Conservation (phyloP, 2,329 filamentous ascomycete species). For the Fusarium irregulare region DNA sequence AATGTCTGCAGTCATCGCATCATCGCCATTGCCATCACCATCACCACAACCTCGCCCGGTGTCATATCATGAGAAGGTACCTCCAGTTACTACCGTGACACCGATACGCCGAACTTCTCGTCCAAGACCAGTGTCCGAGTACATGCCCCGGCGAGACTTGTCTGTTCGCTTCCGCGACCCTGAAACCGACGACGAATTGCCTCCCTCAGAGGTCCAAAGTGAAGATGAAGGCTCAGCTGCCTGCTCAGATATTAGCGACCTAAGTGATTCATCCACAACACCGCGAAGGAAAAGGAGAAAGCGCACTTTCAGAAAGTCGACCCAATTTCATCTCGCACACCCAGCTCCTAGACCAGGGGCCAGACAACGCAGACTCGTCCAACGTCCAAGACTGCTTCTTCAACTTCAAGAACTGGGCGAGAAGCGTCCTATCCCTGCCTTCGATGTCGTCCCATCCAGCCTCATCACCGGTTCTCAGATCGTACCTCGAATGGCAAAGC, state of each 20-base stretch:
- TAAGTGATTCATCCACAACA: conserved; percentile 59
- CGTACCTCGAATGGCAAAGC: conserved; percentile 68
- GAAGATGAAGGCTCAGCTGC: conserved; percentile 61
- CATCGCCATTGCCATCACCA: background rate
- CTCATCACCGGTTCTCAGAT: conserved; percentile 66
- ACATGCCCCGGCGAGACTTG: conserved; percentile 54
- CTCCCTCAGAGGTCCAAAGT: conserved; percentile 47
- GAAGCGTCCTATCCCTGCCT: conserved; percentile 72
- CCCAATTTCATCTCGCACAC: conserved; percentile 74
- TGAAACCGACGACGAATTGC: conserved; percentile 46
- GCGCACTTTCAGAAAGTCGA: conserved; percentile 65
- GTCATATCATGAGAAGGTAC: conserved; percentile 44
- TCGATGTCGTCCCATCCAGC: conserved; percentile 80
- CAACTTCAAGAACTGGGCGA: conserved; percentile 76
- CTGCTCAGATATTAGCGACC: conserved; percentile 57
- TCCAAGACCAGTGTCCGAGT: conserved; percentile 53
- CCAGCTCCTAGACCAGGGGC: conserved; percentile 69
- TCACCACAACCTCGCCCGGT: conserved; percentile 35
- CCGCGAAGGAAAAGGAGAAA: conserved; percentile 55
- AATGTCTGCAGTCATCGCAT: conserved; percentile 23
- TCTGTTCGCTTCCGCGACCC: conserved; percentile 61
- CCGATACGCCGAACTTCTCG: conserved; percentile 39
- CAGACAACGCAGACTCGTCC: conserved; percentile 73
- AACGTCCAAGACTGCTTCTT: conserved; percentile 75
- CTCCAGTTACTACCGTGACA: conserved; percentile 25